A percentile compares a stretch with the other conserved stretches of the same genome.
Conservation (phyloP, 257 asterid genomes). For the Nicotiana obtusifolia region DNA sequence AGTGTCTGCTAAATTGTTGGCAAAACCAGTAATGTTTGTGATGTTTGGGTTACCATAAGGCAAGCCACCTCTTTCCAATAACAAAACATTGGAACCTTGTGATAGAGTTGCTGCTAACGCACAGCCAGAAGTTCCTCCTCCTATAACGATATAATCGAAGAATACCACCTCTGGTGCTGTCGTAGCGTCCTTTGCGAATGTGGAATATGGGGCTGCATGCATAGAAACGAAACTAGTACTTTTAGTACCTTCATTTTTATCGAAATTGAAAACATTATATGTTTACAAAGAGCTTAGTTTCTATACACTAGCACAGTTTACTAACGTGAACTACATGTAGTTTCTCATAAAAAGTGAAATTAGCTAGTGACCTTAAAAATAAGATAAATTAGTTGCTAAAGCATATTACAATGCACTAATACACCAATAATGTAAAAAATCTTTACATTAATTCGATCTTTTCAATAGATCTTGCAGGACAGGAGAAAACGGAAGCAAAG, state of each 20-base stretch:
- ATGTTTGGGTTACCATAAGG: conserved; percentile 63
- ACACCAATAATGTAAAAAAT: too few species aligned
- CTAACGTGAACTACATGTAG: too few species aligned
- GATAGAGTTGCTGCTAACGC: conserved; percentile 79
- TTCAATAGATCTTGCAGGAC: not conserved
- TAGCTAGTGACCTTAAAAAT: too few species aligned
- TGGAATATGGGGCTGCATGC: conserved; percentile 47
- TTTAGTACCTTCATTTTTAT: not conserved
- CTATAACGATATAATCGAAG: conserved; percentile 67
- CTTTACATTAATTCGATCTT: not conserved
- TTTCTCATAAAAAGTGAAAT: too few species aligned
- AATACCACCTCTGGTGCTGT: conserved; percentile 31
- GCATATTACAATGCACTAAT: too few species aligned
- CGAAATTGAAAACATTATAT: too few species aligned
- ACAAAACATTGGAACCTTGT: conserved; percentile 38
- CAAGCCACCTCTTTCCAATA: conserved; percentile 75
- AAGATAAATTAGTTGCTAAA: too few species aligned
- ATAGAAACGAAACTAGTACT: not conserved
- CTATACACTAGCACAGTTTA: too few species aligned
- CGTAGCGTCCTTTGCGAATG: conserved; percentile 60
- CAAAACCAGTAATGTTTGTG: conserved; percentile 32
- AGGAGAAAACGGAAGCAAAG: not conserved
- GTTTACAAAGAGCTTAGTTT: too few species aligned
- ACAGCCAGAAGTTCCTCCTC: conserved; percentile 88
- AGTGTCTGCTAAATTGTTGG: conserved; percentile 29